A percentile compares a stretch with the other conserved stretches of the same genome.
phyloP scores from a whole-genome alignment of 1,284 basidiomycete genomes.

The Cutaneotrichosporon cyanovorans region DNA sequence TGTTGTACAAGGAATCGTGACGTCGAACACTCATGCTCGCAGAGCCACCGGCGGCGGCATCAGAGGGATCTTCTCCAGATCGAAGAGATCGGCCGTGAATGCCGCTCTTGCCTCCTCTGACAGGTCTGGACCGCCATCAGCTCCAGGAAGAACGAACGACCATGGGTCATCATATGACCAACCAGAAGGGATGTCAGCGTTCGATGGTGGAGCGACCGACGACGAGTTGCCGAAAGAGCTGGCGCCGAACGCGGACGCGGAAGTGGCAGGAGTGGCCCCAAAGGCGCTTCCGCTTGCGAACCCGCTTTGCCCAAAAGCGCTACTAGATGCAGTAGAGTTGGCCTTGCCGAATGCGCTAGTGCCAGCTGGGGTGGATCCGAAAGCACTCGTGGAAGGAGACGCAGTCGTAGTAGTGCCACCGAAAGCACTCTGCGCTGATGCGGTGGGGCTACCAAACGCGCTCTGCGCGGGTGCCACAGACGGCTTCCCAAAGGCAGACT shows the following conservation, averaged over 20 bases:
- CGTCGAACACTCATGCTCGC: slow-evolving; percentile 19
- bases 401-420: no score
- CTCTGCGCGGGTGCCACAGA: no score
- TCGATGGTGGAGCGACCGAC: slow-evolving; percentile 7
- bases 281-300: no score
- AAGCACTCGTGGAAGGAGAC: slow-evolving; percentile 5
- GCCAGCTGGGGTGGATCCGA: slow-evolving; percentile 5
- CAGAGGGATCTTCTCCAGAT: slow-evolving; percentile 66
- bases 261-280: slow-evolving; percentile 5
- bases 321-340: neutral
- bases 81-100: slow-evolving; percentile 58
- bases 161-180: slow-evolving; percentile 42
- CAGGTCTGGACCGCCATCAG: slow-evolving; percentile 14
- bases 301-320: no score
- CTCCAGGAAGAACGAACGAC: slow-evolving; percentile 22
- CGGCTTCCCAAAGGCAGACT: slow-evolving; percentile 11
- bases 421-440: no score
- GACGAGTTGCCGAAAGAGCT: slow-evolving; percentile 25
- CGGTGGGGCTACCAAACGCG: slow-evolving; percentile 6
- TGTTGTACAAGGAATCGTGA: no score
- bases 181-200: slow-evolving; percentile 46
- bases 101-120: slow-evolving; percentile 51
- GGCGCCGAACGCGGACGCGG: slow-evolving; percentile 20
- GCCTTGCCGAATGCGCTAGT: slow-evolving; percentile 21
- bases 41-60: slow-evolving; percentile 64